phyloP scores from a whole-genome alignment of 2,329 filamentous ascomycete genomes.

The Aspergillus sp. region DNA sequence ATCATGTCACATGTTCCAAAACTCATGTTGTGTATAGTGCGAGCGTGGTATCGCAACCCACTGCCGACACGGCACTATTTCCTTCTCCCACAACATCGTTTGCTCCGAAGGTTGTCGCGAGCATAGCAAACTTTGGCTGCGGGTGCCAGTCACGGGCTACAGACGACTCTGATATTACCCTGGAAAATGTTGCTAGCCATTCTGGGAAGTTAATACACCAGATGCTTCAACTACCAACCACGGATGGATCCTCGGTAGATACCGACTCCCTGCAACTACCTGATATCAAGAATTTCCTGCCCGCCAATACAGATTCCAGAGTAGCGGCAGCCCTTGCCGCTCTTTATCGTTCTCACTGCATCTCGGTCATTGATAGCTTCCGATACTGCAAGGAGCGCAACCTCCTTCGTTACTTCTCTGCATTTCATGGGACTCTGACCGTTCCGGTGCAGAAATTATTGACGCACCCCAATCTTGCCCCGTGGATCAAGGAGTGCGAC shows the following conservation, averaged over 20 bases:
- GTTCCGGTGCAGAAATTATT: constrained; percentile 96
- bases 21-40: constrained; percentile 30
- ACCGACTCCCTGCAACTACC: constrained; percentile 79
- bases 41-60: constrained; percentile 36
- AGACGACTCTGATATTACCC: constrained; percentile 38
- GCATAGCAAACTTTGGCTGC: constrained; percentile 29
- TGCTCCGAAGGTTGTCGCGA: constrained; percentile 35
- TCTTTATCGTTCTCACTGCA: constrained; percentile 92
- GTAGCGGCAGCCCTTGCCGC: constrained; percentile 83
- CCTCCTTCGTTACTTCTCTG: constrained; percentile 91
- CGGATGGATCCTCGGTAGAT: constrained; percentile 53
- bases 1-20: neutral
- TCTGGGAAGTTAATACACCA: constrained; percentile 45
- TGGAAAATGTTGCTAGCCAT: constrained; percentile 43
- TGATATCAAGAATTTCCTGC: constrained; percentile 80
- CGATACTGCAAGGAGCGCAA: constrained; percentile 96
- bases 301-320: constrained; percentile 80
- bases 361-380: constrained; percentile 91
- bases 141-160: constrained; percentile 35
- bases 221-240: constrained; percentile 44
- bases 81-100: constrained; percentile 47
- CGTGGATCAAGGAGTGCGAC: constrained; percentile 96
- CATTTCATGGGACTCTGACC: constrained; percentile 94
- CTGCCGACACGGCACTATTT: constrained; percentile 44
- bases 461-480: constrained; percentile 75